phyloP scores from a whole-genome alignment of 176 grass and related monocot species.

The Chrysopogon serrulatus region DNA sequence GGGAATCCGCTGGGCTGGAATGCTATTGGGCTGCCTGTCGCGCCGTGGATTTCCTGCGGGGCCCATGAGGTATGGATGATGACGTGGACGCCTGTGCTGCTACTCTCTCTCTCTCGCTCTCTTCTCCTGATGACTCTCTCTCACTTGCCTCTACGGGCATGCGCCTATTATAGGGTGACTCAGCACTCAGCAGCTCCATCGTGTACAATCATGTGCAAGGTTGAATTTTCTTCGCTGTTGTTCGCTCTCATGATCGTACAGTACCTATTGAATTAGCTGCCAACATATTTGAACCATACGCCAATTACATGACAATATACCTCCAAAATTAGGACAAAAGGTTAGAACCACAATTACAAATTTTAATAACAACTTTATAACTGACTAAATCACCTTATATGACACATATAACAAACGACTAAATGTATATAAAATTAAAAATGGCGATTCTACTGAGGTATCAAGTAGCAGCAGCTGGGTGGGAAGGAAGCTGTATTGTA shows the following conservation, averaged over 20 bases:
- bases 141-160: background rate
- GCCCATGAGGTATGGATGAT: conserved; percentile 1
- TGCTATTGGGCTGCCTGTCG: conserved; percentile 62
- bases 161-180: conserved; percentile 11
- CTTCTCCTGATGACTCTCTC: too few species aligned
- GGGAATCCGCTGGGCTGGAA: conserved; percentile 43
- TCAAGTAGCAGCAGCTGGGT: too few species aligned
- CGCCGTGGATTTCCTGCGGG: conserved; percentile 49
- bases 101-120: background rate
- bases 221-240: background rate
- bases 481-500: too few species aligned
- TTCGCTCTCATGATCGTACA: background rate
- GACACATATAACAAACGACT: background rate
- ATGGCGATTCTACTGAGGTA: too few species aligned
- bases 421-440: too few species aligned
- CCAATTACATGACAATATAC: background rate
- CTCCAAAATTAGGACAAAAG: background rate
- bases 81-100: background rate
- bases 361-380: background rate
- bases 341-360: background rate
- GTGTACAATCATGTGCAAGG: background rate
- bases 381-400: background rate
- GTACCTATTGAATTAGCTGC: background rate
- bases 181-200: too few species aligned
- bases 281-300: background rate